These are phyloP conservation scores for Euphrasia arctica DNA, from an alignment of 305 asterid genomes.

Conservation along the genomic window DNA sequence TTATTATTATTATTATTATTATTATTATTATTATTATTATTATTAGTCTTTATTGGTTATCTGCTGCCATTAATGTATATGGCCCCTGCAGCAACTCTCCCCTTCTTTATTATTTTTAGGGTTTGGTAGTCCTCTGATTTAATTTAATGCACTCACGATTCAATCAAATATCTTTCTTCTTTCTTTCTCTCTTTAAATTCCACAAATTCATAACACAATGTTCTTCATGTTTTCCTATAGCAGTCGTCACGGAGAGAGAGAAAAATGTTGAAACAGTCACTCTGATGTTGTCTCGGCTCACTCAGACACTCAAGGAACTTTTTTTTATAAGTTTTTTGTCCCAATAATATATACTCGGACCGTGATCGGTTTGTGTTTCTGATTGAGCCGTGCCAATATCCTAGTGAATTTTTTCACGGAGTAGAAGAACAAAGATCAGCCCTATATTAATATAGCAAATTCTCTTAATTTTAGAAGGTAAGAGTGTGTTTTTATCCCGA, in stretches of 20 bases:
- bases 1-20: too few relatives aligned
- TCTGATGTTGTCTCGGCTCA: constrained; percentile 2
- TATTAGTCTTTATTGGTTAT: neutral
- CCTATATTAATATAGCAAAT: too few relatives aligned
- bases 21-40: too few relatives aligned
- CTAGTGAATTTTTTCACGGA: constrained; percentile 25
- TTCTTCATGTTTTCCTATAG: neutral
- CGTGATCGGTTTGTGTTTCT: constrained; percentile 1
- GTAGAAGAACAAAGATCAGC: too few relatives aligned
- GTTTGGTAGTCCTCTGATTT: neutral
- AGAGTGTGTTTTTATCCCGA: too few relatives aligned
- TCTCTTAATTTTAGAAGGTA: too few relatives aligned
- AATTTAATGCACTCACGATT: neutral
- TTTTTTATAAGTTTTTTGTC: neutral
- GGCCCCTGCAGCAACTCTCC: neutral
- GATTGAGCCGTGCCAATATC: constrained; percentile 67
- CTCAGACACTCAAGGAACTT: neutral
- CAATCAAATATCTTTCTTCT: neutral
- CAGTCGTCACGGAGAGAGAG: neutral
- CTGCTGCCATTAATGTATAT: neutral
- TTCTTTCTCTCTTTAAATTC: neutral
- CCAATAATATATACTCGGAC: neutral
- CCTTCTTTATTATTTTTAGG: neutral
- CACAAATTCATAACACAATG: neutral
- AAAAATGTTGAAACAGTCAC: neutral